A percentile compares a stretch with the other conserved stretches of the same genome.
These are phyloP conservation scores for Fraxinus xanthoxyloides DNA, from an alignment of 305 asterid genomes.

Conservation along the genomic window DNA sequence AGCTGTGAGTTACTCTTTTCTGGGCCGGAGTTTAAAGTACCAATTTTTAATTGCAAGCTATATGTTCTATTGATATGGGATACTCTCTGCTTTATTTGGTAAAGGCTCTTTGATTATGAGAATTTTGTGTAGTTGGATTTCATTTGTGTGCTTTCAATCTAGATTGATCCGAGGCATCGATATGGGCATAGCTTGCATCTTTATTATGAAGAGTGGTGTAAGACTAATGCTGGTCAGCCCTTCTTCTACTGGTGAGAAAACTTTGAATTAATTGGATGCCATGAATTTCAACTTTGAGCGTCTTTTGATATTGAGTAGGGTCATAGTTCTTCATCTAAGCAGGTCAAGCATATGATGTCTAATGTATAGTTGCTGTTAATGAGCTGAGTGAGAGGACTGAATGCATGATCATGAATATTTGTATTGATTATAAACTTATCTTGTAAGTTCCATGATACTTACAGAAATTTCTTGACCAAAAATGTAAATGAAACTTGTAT, in stretches of 20 bases:
- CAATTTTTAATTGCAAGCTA: neutral
- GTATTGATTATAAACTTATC: neutral
- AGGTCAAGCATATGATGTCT: constrained; percentile 18
- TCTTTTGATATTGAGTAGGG: neutral
- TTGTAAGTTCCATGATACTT: neutral
- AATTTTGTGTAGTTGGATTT: constrained; percentile 1
- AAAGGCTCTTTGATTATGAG: neutral
- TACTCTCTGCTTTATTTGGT: neutral
- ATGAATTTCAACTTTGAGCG: neutral
- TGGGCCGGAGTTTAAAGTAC: neutral
- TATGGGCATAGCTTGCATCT: constrained; percentile 84
- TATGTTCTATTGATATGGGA: neutral
- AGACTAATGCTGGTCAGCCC: constrained; percentile 77
- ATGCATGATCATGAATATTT: neutral
- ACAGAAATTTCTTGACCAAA: neutral
- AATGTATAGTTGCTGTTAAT: constrained; percentile 7
- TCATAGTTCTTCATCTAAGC: neutral
- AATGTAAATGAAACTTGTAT: neutral
- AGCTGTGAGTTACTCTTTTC: constrained; percentile 51
- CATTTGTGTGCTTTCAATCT: neutral
- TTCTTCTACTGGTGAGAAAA: constrained; percentile 85
- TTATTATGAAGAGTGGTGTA: constrained; percentile 81
- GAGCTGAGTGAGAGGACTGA: constrained; percentile 2
- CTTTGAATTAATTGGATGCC: constrained; percentile 4
- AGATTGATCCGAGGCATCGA: constrained; percentile 96